Evolutionary conservation across 352 stramenopile genomes (phyloP).

Genomic region (Hyphochytrium catenoides): DNA sequence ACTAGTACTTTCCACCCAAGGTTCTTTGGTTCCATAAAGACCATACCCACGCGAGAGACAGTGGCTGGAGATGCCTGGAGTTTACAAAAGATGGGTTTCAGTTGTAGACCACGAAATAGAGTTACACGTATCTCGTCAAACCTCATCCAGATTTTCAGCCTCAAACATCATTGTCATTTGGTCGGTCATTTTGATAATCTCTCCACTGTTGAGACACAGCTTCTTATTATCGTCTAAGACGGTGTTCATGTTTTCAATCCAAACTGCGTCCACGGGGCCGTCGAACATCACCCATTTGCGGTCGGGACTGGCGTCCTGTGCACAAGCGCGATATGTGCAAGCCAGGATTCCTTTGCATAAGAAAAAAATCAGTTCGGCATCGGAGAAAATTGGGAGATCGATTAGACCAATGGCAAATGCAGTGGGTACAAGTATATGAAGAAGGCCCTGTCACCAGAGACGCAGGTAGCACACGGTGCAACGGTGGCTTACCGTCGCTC

Average conservation of each 20-base stretch:
- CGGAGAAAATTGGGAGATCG: too few relatives aligned
- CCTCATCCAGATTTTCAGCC: slow-evolving; percentile 67
- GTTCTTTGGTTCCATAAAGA: slow-evolving; percentile 73
- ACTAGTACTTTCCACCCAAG: slow-evolving; percentile 66
- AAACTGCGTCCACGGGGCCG: slow-evolving; percentile 73
- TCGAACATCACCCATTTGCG: slow-evolving; percentile 83
- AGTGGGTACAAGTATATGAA: too few relatives aligned
- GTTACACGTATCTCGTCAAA: slow-evolving; percentile 14
- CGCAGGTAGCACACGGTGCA: too few relatives aligned
- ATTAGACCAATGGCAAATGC: too few relatives aligned
- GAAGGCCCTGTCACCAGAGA: too few relatives aligned
- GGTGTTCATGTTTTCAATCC: slow-evolving; percentile 90
- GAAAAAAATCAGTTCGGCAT: too few relatives aligned
- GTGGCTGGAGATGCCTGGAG: slow-evolving; percentile 45
- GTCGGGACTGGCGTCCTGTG: slow-evolving; percentile 43
- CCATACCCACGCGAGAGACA: slow-evolving; percentile 72
- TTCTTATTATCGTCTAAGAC: slow-evolving; percentile 82
- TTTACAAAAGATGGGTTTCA: neutral
- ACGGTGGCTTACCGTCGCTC: too few relatives aligned
- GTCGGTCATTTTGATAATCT: slow-evolving; percentile 84
- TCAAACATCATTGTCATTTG: slow-evolving; percentile 89
- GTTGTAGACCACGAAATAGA: neutral
- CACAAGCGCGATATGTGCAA: slow-evolving; percentile 76
- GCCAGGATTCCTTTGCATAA: too few relatives aligned
- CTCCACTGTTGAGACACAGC: slow-evolving; percentile 74